phyloP scores from a whole-genome alignment of 1,284 basidiomycete species.

The Leccinum variabile region DNA sequence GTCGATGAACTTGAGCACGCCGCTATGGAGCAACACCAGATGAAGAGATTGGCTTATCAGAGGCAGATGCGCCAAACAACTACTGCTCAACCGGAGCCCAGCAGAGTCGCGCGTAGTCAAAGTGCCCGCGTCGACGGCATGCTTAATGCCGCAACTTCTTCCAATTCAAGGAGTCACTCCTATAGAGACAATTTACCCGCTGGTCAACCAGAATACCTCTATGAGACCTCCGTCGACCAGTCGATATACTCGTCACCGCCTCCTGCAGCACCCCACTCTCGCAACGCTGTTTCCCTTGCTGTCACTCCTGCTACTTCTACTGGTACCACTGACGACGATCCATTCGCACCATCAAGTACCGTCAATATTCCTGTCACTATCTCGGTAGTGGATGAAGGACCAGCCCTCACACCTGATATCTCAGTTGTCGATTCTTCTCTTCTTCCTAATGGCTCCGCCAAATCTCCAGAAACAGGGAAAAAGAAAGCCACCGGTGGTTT shows the following conservation, averaged over 20 bases:
- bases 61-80: slow-evolving; percentile 61
- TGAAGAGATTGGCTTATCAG: slow-evolving; percentile 81
- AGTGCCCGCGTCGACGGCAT: slow-evolving; percentile 46
- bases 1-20: slow-evolving; percentile 79
- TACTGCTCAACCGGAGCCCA: slow-evolving; percentile 35
- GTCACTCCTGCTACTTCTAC: slow-evolving; percentile 43
- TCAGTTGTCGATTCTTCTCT: slow-evolving; percentile 24
- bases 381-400: slow-evolving; percentile 32
- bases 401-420: slow-evolving; percentile 30
- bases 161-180: slow-evolving; percentile 36
- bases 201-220: slow-evolving; percentile 49
- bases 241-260: slow-evolving; percentile 43
- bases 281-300: slow-evolving; percentile 46
- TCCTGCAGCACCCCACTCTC: slow-evolving; percentile 34
- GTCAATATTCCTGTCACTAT: slow-evolving; percentile 38
- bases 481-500: slow-evolving; percentile 44
- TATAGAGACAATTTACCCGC: slow-evolving; percentile 40
- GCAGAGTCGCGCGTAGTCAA: slow-evolving; percentile 46
- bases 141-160: slow-evolving; percentile 29
- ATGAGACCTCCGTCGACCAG: slow-evolving; percentile 51
- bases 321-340: slow-evolving; percentile 48
- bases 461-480: slow-evolving; percentile 38
- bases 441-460: slow-evolving; percentile 22
- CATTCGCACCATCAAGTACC: slow-evolving; percentile 44
- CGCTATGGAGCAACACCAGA: slow-evolving; percentile 83